Evolutionary conservation across 495 filamentous ascomycete species (phyloP).

Genomic region (Cenococcum geophilum): DNA sequence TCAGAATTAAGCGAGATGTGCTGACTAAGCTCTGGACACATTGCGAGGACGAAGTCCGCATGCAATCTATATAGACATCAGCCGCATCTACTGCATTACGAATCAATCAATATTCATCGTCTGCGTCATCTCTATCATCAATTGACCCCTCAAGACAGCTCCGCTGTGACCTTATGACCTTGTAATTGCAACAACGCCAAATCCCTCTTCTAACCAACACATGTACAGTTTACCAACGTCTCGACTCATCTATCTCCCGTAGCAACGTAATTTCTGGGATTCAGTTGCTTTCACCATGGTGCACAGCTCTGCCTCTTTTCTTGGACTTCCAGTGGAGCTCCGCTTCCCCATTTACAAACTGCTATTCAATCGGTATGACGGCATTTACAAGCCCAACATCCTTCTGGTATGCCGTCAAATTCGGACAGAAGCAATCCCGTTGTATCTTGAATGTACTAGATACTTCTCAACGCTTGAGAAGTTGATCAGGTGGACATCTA

Average conservation of each 20-base stretch:
- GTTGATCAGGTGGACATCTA: neutral
- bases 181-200: too few species aligned
- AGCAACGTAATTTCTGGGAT: neutral
- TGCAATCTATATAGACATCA: too few species aligned
- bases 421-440: neutral
- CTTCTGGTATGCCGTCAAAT: conserved; percentile 7
- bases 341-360: conserved; percentile 1
- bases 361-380: neutral
- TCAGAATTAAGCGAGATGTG: too few species aligned
- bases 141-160: too few species aligned
- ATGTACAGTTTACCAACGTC: too few species aligned
- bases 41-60: too few species aligned
- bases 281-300: neutral
- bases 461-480: neutral
- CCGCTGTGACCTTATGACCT: too few species aligned
- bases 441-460: conserved; percentile 1
- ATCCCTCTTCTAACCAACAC: too few species aligned
- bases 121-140: too few species aligned
- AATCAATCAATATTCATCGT: too few species aligned
- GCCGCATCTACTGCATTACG: too few species aligned
- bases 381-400: neutral
- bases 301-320: neutral
- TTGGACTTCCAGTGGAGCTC: conserved; percentile 2
- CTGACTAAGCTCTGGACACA: too few species aligned
- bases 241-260: neutral